These are phyloP conservation scores for Amanita muscaria DNA, from an alignment of 768 basidiomycete species.

Conservation along the genomic window DNA sequence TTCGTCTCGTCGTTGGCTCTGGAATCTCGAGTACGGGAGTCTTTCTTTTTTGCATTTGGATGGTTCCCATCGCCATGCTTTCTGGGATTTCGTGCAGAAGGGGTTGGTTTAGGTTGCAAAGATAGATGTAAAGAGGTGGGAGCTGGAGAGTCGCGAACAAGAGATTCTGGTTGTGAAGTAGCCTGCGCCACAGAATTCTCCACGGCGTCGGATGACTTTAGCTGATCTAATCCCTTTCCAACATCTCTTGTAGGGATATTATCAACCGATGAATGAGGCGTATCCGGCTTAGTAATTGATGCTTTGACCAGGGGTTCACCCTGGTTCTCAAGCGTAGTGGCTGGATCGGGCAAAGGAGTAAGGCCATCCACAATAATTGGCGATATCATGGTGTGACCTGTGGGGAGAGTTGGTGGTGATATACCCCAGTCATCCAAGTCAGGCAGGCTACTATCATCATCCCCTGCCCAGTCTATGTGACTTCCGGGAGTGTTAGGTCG, in stretches of 20 bases:
- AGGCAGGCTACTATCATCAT: conserved; percentile 76
- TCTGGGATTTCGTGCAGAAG: conserved; percentile 5
- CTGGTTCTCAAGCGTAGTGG: background rate
- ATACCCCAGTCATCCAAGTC: conserved; percentile 85
- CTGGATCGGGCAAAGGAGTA: conserved; percentile 40
- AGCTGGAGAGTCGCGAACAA: background rate
- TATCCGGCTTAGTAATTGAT: background rate
- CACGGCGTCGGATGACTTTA: too few relatives aligned
- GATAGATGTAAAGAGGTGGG: conserved; percentile 13
- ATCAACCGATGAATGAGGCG: background rate
- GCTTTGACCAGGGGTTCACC: background rate
- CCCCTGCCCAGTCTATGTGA: conserved; percentile 85
- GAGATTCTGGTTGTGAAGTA: background rate
- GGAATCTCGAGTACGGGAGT: background rate
- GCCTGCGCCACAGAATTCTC: too few relatives aligned
- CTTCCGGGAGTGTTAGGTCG: conserved; percentile 65
- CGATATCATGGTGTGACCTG: conserved; percentile 43
- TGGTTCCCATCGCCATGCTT: conserved; percentile 7
- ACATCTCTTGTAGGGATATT: too few relatives aligned
- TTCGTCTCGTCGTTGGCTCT: background rate
- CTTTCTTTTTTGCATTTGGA: conserved; percentile 17
- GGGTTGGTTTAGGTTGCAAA: conserved; percentile 12
- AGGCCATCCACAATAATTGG: conserved; percentile 61
- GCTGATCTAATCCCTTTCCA: too few relatives aligned
- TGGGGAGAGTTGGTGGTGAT: conserved; percentile 27